A percentile compares a stretch with the other conserved stretches of the same genome.
These are phyloP conservation scores for Smallanthus sonchifolius DNA, from an alignment of 129 eudicot genomes.

Conservation along the genomic window DNA sequence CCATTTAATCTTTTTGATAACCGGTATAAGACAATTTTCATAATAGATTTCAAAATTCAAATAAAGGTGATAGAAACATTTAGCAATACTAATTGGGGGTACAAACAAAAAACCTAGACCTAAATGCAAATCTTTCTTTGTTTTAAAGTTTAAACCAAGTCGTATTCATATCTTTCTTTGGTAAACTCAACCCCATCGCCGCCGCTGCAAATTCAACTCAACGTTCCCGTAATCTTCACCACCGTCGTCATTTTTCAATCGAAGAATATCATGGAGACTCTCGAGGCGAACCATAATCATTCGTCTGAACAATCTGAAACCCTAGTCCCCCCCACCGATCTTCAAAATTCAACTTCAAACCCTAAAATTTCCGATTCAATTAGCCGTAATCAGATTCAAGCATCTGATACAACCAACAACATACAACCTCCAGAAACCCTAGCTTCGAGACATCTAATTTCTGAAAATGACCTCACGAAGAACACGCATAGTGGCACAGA, in stretches of 20 bases:
- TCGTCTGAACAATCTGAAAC: constrained; percentile 28
- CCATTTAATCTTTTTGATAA: too few relatives aligned
- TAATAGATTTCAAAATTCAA: too few relatives aligned
- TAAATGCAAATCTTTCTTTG: too few relatives aligned
- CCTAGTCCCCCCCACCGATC: neutral
- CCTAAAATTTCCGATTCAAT: neutral
- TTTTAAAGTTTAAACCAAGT: neutral
- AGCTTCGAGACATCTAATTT: constrained; percentile 1
- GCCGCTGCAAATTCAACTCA: neutral
- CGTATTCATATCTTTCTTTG: neutral
- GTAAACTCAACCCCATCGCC: neutral
- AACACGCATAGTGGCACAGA: constrained; percentile 51
- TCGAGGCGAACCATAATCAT: constrained; percentile 13
- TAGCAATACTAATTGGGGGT: too few relatives aligned
- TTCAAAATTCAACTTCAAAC: constrained; percentile 3
- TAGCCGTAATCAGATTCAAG: neutral
- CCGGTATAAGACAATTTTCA: too few relatives aligned
- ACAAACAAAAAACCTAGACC: too few relatives aligned
- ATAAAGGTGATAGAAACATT: too few relatives aligned
- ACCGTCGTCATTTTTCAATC: neutral
- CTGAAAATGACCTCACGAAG: constrained; percentile 46
- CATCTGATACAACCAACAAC: neutral
- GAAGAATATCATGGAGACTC: constrained; percentile 9
- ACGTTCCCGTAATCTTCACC: neutral
- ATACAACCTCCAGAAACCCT: neutral